Percentiles rank a stretch among this genome's conserved stretches.
phyloP scores from a whole-genome alignment of 371 early-diverging fungal genomes.

The Syncephalis plumigaleata region DNA sequence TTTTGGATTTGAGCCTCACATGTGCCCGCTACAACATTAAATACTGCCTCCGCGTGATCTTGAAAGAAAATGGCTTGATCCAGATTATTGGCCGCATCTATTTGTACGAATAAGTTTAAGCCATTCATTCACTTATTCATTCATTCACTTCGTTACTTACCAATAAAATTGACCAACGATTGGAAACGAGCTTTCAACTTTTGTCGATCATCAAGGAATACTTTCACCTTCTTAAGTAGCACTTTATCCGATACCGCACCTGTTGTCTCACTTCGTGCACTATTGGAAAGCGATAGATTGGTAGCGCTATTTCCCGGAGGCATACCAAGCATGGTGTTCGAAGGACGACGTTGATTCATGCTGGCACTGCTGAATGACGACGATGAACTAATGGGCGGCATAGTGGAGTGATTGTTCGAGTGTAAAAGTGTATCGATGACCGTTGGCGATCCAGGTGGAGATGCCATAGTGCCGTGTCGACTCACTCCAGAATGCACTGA shows the following conservation, averaged over 20 bases:
- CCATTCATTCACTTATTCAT: background rate
- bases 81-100: constrained; percentile 49
- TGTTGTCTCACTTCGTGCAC: too few relatives aligned
- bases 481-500: too few relatives aligned
- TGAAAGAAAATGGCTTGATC: constrained; percentile 66
- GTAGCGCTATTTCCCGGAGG: too few relatives aligned
- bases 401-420: too few relatives aligned
- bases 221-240: constrained; percentile 46
- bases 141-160: constrained; percentile 13
- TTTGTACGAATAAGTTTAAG: background rate
- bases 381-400: too few relatives aligned
- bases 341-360: too few relatives aligned
- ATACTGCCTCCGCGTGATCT: constrained; percentile 54
- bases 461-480: too few relatives aligned
- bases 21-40: constrained; percentile 26
- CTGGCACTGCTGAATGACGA: too few relatives aligned
- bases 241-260: constrained; percentile 19
- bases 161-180: constrained; percentile 50
- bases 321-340: too few relatives aligned
- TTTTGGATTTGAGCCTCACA: constrained; percentile 9
- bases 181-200: constrained; percentile 51
- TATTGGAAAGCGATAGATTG: too few relatives aligned
- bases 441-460: too few relatives aligned
- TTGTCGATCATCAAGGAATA: constrained; percentile 60
- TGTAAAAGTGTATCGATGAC: too few relatives aligned